A percentile compares a stretch with the other conserved stretches of the same genome.
phyloP scores from a whole-genome alignment of 225 moss, liverwort and hornwort species.

The Sphagnum tenellum region DNA sequence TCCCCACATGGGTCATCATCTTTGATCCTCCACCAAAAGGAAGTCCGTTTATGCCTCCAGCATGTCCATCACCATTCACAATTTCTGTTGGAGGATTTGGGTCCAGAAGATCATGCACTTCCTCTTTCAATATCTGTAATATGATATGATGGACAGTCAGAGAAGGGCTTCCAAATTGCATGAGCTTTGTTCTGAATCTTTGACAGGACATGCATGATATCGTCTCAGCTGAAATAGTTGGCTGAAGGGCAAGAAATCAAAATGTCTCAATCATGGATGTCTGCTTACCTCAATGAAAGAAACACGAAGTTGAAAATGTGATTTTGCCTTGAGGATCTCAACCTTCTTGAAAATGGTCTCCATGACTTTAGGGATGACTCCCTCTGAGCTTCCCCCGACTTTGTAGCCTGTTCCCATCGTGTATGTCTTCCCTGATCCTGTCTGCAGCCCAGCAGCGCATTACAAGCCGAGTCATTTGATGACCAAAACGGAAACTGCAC shows the following conservation, averaged over 20 bases:
- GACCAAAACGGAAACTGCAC: neutral
- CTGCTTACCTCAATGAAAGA: constrained; percentile 44
- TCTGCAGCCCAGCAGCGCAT: constrained; percentile 13
- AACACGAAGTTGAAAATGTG: constrained; percentile 41
- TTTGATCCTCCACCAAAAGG: constrained; percentile 25
- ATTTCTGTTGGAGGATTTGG: constrained; percentile 32
- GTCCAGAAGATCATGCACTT: constrained; percentile 48
- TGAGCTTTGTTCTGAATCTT: neutral
- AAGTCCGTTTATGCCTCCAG: constrained; percentile 7
- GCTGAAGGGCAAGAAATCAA: neutral
- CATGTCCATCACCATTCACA: too few species aligned
- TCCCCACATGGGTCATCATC: neutral
- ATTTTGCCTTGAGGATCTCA: constrained; percentile 22
- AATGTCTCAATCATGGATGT: neutral
- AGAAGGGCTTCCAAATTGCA: neutral
- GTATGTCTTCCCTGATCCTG: constrained; percentile 50
- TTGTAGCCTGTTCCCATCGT: constrained; percentile 57
- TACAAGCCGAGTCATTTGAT: neutral
- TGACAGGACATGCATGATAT: neutral
- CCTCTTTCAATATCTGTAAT: constrained; percentile 47
- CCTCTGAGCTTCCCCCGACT: constrained; percentile 48
- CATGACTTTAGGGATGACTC: constrained; percentile 50
- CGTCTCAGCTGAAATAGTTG: neutral
- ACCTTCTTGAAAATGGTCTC: constrained; percentile 36
- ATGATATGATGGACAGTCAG: neutral